Evolutionary conservation across 2,329 filamentous ascomycete species (phyloP).

Genomic region (Phaeosphaeriaceae sp.): DNA sequence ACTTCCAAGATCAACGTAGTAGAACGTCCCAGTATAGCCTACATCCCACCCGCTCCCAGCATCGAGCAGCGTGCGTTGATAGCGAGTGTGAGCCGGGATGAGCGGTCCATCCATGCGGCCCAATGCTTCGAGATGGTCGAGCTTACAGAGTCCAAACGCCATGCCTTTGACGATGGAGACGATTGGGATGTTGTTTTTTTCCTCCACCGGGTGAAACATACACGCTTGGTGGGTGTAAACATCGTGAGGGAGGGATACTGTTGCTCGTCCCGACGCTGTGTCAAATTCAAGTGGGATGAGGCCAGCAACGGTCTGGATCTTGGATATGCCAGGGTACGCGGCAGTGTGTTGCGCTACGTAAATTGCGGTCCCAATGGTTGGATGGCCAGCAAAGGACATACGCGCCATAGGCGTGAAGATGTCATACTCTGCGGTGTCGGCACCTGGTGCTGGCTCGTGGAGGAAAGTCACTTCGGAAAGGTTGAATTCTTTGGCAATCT

Average conservation of each 20-base stretch:
- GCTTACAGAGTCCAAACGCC: constrained; percentile 48
- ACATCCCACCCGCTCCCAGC: constrained; percentile 56
- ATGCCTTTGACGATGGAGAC: constrained; percentile 70
- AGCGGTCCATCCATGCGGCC: constrained; percentile 46
- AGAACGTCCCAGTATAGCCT: constrained; percentile 56
- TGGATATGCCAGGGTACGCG: constrained; percentile 9
- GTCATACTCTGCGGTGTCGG: constrained; percentile 46
- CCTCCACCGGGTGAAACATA: constrained; percentile 42
- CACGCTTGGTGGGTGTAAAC: constrained; percentile 63
- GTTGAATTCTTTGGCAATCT: constrained; percentile 63
- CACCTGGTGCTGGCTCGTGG: constrained; percentile 39
- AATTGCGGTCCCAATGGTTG: constrained; percentile 61
- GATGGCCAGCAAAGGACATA: constrained; percentile 63
- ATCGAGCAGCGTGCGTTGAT: constrained; percentile 37
- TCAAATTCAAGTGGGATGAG: constrained; percentile 21
- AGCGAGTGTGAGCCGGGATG: constrained; percentile 39
- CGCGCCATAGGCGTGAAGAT: constrained; percentile 61
- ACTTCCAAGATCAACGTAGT: constrained; percentile 63
- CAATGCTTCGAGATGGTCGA: constrained; percentile 63
- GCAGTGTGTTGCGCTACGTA: constrained; percentile 46
- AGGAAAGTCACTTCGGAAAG: constrained; percentile 62
- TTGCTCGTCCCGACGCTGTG: constrained; percentile 43
- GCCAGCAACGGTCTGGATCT: constrained; percentile 23
- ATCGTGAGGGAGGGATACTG: constrained; percentile 69
- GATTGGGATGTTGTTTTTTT: not conserved